Evolutionary conservation across 2,329 filamentous ascomycete genomes (phyloP), one percentile per base, ranked within the genome.

Genomic region (Aspergillus piperis): DNA sequence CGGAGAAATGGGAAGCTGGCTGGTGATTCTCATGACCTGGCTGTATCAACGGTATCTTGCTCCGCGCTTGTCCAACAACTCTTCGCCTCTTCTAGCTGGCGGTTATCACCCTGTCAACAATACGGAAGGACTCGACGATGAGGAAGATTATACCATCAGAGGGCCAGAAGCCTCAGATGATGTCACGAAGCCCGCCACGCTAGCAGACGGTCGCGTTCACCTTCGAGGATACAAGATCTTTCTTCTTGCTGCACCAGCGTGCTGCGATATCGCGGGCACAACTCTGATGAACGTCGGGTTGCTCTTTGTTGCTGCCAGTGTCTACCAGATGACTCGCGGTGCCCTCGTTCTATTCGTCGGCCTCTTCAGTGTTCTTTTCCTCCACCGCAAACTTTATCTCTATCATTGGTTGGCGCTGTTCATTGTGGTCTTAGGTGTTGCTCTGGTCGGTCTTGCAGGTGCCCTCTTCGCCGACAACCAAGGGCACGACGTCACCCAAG

Each of bases 261-360:
- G 92, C 72, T 97, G 93, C 78, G 95, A 99, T 74, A 96, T 98
- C 65, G 87, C 90, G 23, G 95, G 92, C 51, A 99, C 95, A 4
- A 99, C 95, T 3, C 84, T 98, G 58, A 98, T 99, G 93, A 99
- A 99, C 72, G 90, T 92, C 4, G 95, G 95, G 3, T 83, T 99
- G 66, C 83, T 98, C 52, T 93, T 98, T 73, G 93, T 98, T 23
- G 95, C 91, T 11, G 92, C 95, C 1, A 96, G 91, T 62, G 97
- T 99, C 71, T 99, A 97, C 78, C 95, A 99, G 79, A 99, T 99
- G 95, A 98, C 94, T 1, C 84, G 95, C 61, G 95, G 95, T 8
- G 95, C 95, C 0, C 83, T 99, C 44, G 94, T 99, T 3, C 83
- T 99, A 6, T 99, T 99, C 69, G 95, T 99, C 19, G 95, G 95